Conservation (phyloP, 208 protist genomes). For the Trypanosomatidae sp. region DNA sequence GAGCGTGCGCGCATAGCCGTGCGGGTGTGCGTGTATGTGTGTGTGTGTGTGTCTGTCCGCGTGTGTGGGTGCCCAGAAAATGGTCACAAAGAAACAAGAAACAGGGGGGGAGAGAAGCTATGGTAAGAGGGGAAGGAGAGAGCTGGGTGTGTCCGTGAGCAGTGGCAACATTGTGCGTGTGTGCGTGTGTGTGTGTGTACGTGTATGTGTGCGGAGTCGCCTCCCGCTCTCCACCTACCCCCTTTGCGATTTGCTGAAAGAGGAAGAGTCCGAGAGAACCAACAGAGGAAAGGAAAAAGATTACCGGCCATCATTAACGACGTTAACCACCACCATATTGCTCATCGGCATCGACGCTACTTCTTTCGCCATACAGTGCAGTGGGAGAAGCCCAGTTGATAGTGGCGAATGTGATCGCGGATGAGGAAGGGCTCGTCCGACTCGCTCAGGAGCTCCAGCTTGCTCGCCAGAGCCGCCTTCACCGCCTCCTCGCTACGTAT, state of each 20-base stretch:
- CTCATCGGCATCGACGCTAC: not conserved
- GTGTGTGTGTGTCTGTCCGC: not conserved
- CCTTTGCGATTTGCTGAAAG: not conserved
- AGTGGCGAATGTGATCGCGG: slow-evolving; percentile 83
- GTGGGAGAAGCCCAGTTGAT: slow-evolving; percentile 86
- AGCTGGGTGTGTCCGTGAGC: not conserved
- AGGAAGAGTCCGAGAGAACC: not conserved
- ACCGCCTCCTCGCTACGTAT: slow-evolving; percentile 61
- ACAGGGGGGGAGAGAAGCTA: not conserved
- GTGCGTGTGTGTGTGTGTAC: not conserved
- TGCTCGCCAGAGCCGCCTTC: slow-evolving; percentile 46
- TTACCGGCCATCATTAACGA: not conserved
- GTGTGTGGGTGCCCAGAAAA: not conserved
- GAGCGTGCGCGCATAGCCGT: not conserved
- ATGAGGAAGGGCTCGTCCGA: slow-evolving; percentile 89
- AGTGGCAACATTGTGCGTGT: not conserved
- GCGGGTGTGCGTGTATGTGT: not conserved
- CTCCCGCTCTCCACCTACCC: not conserved
- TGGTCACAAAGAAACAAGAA: not conserved
- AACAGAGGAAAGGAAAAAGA: not conserved
- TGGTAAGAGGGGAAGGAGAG: not conserved
- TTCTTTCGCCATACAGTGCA: slow-evolving; percentile 74
- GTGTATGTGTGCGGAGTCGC: not conserved
- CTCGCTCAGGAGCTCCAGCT: slow-evolving; percentile 77
- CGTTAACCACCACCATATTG: not conserved